Evolutionary conservation across 352 stramenopile genomes (phyloP).

Genomic region (Pythium utonaiense): DNA sequence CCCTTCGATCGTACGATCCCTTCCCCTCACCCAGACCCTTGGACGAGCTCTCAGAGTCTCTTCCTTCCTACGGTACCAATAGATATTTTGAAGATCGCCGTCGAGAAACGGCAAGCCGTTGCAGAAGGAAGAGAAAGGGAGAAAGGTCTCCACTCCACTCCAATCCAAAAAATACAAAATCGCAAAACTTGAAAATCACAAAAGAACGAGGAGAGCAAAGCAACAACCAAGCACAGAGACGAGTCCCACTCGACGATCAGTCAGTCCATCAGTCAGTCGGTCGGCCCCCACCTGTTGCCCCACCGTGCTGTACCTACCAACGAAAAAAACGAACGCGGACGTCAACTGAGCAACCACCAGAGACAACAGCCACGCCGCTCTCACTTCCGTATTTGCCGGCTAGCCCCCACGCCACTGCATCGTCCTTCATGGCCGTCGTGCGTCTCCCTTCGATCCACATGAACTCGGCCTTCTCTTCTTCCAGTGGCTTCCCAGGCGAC

Average conservation of each 20-base stretch:
- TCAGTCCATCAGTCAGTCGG: conserved; percentile 2
- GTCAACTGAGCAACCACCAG: conserved; percentile 1
- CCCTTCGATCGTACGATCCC: background rate
- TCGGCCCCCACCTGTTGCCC: background rate
- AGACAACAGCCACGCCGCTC: background rate
- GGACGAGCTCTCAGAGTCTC: background rate
- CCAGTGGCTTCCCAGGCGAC: conserved; percentile 1
- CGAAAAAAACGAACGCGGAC: conserved; percentile 4
- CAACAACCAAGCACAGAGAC: background rate
- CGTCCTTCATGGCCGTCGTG: conserved; percentile 14
- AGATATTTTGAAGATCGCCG: background rate
- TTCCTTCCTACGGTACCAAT: no score
- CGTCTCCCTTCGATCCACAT: conserved; percentile 19
- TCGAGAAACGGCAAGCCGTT: no score
- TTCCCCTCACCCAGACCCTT: background rate
- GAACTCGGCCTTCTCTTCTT: conserved; percentile 12
- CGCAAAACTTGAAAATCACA: background rate
- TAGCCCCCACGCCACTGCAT: background rate
- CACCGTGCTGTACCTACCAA: conserved; percentile 2
- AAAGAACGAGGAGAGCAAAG: no score
- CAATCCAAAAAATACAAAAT: background rate
- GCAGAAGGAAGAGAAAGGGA: background rate
- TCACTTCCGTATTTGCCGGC: conserved; percentile 1
- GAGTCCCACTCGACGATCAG: background rate
- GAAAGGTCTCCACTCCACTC: no score